phyloP scores from a whole-genome alignment of 768 basidiomycete species.

The Suillus sp. region DNA sequence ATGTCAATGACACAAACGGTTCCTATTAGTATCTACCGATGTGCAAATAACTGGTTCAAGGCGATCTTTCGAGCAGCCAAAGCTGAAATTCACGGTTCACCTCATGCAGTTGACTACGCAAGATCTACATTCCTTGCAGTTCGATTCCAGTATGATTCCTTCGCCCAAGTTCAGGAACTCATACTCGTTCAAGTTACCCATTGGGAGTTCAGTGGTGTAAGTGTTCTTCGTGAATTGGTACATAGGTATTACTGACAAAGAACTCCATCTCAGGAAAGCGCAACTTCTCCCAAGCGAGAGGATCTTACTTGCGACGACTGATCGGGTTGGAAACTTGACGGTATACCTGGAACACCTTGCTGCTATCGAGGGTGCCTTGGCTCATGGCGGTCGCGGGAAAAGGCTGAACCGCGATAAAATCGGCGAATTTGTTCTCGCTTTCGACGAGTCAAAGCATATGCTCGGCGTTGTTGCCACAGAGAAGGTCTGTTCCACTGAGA shows the following conservation, averaged over 20 bases:
- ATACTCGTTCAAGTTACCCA: slow-evolving; percentile 22
- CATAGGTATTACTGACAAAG: background rate
- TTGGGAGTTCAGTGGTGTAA: slow-evolving; percentile 22
- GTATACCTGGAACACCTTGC: slow-evolving; percentile 42
- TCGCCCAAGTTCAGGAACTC: slow-evolving; percentile 22
- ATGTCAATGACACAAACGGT: background rate
- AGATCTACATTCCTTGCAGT: slow-evolving; percentile 30
- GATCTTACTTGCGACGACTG: slow-evolving; percentile 45
- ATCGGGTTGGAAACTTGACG: slow-evolving; percentile 34
- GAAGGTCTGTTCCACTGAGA: slow-evolving; percentile 34
- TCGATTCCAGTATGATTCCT: slow-evolving; percentile 25
- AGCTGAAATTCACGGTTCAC: slow-evolving; percentile 24
- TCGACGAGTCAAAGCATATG: slow-evolving; percentile 53
- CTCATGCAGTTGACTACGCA: slow-evolving; percentile 30
- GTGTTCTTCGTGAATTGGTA: background rate
- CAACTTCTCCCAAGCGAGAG: slow-evolving; percentile 47
- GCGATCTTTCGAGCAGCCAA: slow-evolving; percentile 25
- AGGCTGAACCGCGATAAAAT: slow-evolving; percentile 47
- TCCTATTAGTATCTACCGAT: background rate
- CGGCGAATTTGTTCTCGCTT: slow-evolving; percentile 49
- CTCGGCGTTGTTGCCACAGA: slow-evolving; percentile 45
- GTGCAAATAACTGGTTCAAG: slow-evolving; percentile 19
- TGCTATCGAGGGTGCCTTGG: slow-evolving; percentile 36
- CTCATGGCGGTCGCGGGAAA: slow-evolving; percentile 27
- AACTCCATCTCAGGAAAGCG: slow-evolving; percentile 25